Evolutionary conservation across 208 protist species (phyloP).

Genomic region (Zelonia costaricensis): DNA sequence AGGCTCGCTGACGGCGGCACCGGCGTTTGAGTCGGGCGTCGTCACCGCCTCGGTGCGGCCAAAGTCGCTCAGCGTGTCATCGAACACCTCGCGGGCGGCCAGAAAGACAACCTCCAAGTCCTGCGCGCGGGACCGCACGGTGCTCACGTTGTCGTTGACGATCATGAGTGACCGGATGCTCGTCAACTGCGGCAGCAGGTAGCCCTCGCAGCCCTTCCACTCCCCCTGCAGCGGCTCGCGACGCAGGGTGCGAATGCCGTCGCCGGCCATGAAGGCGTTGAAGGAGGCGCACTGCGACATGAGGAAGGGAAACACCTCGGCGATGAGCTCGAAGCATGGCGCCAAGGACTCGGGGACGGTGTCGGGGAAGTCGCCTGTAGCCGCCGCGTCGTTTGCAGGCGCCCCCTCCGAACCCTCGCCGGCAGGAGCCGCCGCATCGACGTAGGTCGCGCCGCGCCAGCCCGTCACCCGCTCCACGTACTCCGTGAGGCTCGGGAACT

Average conservation of each 20-base stretch:
- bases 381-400: constrained; percentile 10
- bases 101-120: constrained; percentile 84
- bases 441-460: constrained; percentile 50
- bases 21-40: no score
- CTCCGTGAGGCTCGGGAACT: constrained; percentile 62
- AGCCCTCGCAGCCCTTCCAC: constrained; percentile 81
- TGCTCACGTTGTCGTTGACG: constrained; percentile 76
- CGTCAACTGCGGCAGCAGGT: constrained; percentile 72
- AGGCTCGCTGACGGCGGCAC: no score
- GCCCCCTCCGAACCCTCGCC: neutral
- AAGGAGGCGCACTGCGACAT: constrained; percentile 83
- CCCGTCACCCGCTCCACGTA: constrained; percentile 84
- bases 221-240: constrained; percentile 49
- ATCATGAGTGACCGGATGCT: constrained; percentile 85
- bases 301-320: constrained; percentile 87
- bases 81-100: constrained; percentile 71
- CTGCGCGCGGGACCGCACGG: constrained; percentile 58
- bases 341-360: constrained; percentile 75
- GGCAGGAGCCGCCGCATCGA: neutral
- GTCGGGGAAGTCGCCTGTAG: constrained; percentile 51
- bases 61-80: constrained; percentile 44
- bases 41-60: constrained; percentile 30
- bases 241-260: constrained; percentile 56
- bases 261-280: constrained; percentile 73
- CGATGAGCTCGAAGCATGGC: constrained; percentile 59